A percentile compares a stretch with the other conserved stretches of the same genome.
Evolutionary conservation across 129 eudicot genomes (phyloP).

Genomic region (Solidago caesia): DNA sequence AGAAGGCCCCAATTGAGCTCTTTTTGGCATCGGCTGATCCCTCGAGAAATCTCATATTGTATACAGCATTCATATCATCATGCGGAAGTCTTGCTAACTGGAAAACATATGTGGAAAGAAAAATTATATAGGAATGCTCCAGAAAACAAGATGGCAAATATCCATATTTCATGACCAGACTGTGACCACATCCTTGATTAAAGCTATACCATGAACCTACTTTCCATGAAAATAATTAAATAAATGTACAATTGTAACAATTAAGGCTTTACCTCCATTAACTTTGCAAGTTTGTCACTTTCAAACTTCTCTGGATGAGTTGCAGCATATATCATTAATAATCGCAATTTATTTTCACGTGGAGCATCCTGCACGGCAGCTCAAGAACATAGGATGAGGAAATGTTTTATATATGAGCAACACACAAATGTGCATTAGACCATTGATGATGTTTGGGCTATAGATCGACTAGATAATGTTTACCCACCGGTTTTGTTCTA

Average conservation of each 20-base stretch:
- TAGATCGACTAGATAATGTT: constrained; percentile 4
- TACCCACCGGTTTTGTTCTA: constrained; percentile 58
- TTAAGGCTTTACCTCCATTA: constrained; percentile 59
- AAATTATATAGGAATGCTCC: neutral
- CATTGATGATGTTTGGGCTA: constrained; percentile 2
- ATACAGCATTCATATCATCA: constrained; percentile 79
- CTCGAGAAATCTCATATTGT: constrained; percentile 80
- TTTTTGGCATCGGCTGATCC: constrained; percentile 68
- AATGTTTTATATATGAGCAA: constrained; percentile 6
- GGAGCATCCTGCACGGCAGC: constrained; percentile 62
- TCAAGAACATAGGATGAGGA: constrained; percentile 3
- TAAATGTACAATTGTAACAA: neutral
- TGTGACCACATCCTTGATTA: neutral
- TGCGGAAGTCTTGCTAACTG: constrained; percentile 74
- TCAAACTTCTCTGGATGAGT: constrained; percentile 79
- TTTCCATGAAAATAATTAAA: neutral
- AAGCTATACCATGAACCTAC: neutral
- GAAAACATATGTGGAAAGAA: constrained; percentile 1
- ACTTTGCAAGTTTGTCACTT: constrained; percentile 58
- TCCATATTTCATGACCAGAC: constrained; percentile 10
- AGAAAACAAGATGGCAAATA: neutral
- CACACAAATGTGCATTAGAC: neutral
- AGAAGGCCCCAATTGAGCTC: constrained; percentile 50
- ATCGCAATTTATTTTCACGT: constrained; percentile 76
- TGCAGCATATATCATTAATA: constrained; percentile 91